Conservation (phyloP, 305 asterid genomes). For the Rubia peregrina region DNA sequence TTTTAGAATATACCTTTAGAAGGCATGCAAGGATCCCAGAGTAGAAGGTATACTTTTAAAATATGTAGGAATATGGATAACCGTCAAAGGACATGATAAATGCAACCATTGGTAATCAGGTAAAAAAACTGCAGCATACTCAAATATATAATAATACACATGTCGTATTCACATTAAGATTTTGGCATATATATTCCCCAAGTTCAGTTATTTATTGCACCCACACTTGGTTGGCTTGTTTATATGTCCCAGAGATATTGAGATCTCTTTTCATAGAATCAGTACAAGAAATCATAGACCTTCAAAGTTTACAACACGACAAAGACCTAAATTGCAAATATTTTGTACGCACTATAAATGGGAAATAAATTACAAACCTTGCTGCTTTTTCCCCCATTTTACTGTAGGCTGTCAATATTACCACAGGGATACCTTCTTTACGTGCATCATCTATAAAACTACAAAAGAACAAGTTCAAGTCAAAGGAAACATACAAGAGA, state of each 20-base stretch:
- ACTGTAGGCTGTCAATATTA: constrained; percentile 56
- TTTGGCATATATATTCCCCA: background rate
- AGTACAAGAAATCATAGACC: background rate
- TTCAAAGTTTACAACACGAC: background rate
- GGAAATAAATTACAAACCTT: constrained; percentile 40
- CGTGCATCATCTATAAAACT: constrained; percentile 72
- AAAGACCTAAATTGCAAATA: background rate
- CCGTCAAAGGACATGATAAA: background rate
- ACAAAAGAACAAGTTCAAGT: constrained; percentile 13
- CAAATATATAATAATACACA: too few relatives aligned
- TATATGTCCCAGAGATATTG: background rate
- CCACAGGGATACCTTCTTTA: constrained; percentile 53
- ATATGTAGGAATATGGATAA: background rate
- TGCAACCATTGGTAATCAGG: background rate
- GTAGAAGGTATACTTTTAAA: background rate
- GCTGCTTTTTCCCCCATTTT: constrained; percentile 61
- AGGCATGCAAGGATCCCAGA: background rate
- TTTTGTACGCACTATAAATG: constrained; percentile 1
- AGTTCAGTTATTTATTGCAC: background rate
- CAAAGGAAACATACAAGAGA: background rate
- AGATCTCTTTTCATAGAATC: background rate
- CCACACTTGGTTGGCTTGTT: constrained; percentile 1
- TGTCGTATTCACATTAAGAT: background rate
- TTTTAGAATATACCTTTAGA: background rate
- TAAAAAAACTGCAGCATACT: background rate